Base-by-base conservation (phyloP, 805 yeast genomes). In the Schwanniomyces yamadae region DNA sequence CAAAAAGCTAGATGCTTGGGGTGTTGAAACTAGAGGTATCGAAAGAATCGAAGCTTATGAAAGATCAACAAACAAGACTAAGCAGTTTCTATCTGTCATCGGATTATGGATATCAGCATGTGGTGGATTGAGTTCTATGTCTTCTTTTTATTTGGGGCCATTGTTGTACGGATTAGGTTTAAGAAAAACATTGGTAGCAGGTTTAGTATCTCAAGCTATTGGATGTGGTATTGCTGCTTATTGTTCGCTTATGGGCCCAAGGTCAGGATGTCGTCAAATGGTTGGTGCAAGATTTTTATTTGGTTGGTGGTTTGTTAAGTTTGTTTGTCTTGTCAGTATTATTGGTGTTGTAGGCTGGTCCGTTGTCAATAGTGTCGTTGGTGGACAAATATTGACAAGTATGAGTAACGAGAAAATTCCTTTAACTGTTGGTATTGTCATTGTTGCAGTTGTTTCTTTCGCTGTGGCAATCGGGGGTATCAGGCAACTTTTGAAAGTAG, bases 321-420 rank as follows among this genome's bases (percentile, higher is more conserved):
- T 86, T 36, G 84, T 86, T 31, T 80, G 87, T 4, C 57, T 88
- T 27, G 76, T 84, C 24, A 75, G 86, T 29, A 78, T 84, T 39
- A 58, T 84, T 28, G 95, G 95, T 33, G 82, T 83, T 11, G 56
- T 85, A 48, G 96, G 96, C n/a, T 88, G 96, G 96, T 78, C 91
- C n/a, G 81, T 88, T 23, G 89, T 87, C n/a, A 87, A 86, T 54
- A 77, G 84, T 47, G 93, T 87, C 32, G 80, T 86, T 38, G 95
- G 95, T 24, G 96, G 96, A 13, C 89, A 88, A 59, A 82, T 88
- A 40, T 59, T 88, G 31, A 69, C 78, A 6, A 73, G 83, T 27
- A 66, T 88, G 14, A 79, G 88, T 25, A 62, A 79, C 46, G 84
- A 77, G 11, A 72, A 68, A 41, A 72, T 87, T 1, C 87, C 95